phyloP scores from a whole-genome alignment of 257 asterid genomes.

The Nicotiana undulata region DNA sequence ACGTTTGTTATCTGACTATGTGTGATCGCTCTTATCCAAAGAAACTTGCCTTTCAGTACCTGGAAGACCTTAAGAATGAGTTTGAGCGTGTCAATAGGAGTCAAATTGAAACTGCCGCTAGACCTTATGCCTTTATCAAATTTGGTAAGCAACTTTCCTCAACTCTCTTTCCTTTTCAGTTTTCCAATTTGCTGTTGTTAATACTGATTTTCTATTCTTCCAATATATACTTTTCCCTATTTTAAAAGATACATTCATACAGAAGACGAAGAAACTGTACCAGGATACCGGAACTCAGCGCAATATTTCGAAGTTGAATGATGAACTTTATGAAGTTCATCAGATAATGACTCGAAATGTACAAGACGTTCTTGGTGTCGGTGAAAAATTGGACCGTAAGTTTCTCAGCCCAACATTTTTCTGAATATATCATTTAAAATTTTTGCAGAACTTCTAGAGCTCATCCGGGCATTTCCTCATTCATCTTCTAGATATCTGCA shows the following conservation, averaged over 20 bases:
- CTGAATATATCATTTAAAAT: neutral
- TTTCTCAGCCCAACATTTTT: constrained; percentile 10
- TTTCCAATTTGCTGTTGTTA: neutral
- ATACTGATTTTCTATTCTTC: neutral
- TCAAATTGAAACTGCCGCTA: constrained; percentile 96
- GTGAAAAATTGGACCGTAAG: constrained; percentile 98
- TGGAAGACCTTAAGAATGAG: constrained; percentile 92
- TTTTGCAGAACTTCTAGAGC: neutral
- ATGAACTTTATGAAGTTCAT: constrained; percentile 98
- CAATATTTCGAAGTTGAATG: constrained; percentile 81
- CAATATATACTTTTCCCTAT: constrained; percentile 12
- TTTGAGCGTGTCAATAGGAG: constrained; percentile 75
- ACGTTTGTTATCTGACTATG: constrained; percentile 87
- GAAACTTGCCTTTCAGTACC: constrained; percentile 88
- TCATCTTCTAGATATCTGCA: neutral
- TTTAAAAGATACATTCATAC: constrained; percentile 72
- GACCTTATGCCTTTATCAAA: constrained; percentile 95
- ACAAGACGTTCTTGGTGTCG: constrained; percentile 97
- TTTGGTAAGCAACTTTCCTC: constrained; percentile 48
- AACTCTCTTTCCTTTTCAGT: constrained; percentile 6
- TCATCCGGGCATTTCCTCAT: neutral
- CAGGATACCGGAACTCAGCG: constrained; percentile 96
- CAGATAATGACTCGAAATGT: constrained; percentile 99
- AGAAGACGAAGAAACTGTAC: constrained; percentile 82
- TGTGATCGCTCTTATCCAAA: constrained; percentile 94